Evolutionary conservation across 1,139 yeast genomes (phyloP).

Genomic region (Suhomyces wounanorum): DNA sequence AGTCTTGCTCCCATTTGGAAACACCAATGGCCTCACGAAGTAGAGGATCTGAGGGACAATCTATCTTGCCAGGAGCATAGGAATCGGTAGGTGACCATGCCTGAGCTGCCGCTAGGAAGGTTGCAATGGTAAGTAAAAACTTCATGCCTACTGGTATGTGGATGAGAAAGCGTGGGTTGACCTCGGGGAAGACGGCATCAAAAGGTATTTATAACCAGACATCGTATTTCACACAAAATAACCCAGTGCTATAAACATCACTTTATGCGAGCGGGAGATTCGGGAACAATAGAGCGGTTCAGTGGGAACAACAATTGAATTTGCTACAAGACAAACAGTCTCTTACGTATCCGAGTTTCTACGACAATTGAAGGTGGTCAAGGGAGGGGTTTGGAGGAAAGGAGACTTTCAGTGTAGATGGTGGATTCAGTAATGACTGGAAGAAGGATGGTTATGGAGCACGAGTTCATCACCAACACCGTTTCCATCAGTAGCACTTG

Average conservation of each 20-base stretch:
- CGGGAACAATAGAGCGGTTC: not conserved
- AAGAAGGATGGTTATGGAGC: no score
- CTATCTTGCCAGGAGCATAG: conserved; percentile 27
- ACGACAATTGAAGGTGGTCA: not conserved
- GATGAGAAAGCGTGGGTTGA: not conserved
- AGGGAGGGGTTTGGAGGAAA: not conserved
- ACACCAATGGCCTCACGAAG: conserved; percentile 22
- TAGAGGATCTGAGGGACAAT: conserved; percentile 22
- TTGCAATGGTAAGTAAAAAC: not conserved
- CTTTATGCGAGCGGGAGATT: not conserved
- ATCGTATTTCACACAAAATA: not conserved
- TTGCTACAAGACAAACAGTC: not conserved
- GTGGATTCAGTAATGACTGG: no score
- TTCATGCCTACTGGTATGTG: not conserved
- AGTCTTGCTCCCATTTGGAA: conserved; percentile 20
- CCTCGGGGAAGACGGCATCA: not conserved
- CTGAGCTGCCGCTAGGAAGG: not conserved
- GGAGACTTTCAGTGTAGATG: no score
- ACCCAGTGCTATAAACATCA: not conserved
- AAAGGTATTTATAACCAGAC: not conserved
- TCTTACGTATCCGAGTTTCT: not conserved
- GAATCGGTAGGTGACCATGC: conserved; percentile 26
- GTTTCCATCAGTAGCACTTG: no score
- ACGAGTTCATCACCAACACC: no score
- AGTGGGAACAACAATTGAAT: not conserved